phyloP scores from a whole-genome alignment of 208 protist genomes.

The Acanthamoeba polyphaga region DNA sequence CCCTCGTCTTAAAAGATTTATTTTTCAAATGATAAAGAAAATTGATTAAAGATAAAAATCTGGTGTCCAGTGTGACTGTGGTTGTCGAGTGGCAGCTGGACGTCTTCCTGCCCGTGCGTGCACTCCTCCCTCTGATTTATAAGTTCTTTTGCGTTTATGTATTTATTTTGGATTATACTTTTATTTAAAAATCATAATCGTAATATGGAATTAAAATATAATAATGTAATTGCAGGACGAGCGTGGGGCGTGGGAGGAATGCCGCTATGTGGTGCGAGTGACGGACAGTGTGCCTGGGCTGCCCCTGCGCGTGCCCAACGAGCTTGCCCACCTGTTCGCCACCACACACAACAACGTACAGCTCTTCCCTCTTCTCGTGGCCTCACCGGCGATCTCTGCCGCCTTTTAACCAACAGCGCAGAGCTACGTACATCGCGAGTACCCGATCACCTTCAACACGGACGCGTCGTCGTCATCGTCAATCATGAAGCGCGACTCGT shows the following conservation, averaged over 20 bases:
- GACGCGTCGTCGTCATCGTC: neutral
- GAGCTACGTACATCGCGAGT: constrained; percentile 1
- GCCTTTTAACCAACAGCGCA: neutral
- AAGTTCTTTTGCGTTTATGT: neutral
- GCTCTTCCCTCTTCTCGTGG: neutral
- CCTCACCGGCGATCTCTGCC: neutral
- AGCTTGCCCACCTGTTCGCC: neutral
- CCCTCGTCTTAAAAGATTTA: neutral
- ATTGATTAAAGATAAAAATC: neutral
- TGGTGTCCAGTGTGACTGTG: neutral
- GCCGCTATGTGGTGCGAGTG: neutral
- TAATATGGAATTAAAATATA: neutral
- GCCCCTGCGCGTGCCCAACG: neutral
- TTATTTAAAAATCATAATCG: too few relatives aligned
- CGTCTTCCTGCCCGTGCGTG: neutral
- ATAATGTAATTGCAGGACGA: neutral
- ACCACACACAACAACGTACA: constrained; percentile 1
- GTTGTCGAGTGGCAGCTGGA: neutral
- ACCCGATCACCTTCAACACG: neutral
- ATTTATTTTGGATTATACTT: too few relatives aligned
- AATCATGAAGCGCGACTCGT: neutral
- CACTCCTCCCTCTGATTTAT: too few relatives aligned
- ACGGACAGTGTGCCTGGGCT: neutral
- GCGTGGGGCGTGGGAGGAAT: neutral
- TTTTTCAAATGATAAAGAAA: neutral